Percentiles rank a stretch among this genome's conserved stretches.
These are phyloP conservation scores for Phytophthora aleatoria DNA, from an alignment of 352 stramenopile genomes.

Conservation along the genomic window DNA sequence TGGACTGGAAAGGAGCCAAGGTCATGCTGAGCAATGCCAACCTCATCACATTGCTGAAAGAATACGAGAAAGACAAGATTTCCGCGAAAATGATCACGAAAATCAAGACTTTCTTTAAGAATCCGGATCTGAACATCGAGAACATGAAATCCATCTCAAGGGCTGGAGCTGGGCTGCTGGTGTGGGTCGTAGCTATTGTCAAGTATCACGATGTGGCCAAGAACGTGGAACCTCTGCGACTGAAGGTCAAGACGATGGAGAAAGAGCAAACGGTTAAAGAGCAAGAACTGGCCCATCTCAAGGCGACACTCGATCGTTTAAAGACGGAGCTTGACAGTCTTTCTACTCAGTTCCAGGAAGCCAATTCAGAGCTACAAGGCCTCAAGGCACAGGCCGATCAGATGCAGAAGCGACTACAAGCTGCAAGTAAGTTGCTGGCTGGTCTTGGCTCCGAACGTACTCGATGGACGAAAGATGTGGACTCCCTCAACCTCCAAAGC, in stretches of 20 bases:
- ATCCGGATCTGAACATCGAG: slow-evolving; percentile 93
- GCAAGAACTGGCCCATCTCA: slow-evolving; percentile 83
- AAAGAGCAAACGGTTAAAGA: slow-evolving; percentile 94
- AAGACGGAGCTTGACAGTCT: slow-evolving; percentile 90
- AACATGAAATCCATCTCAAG: slow-evolving; percentile 95
- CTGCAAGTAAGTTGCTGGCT: slow-evolving; percentile 93
- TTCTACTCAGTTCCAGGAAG: slow-evolving; percentile 91
- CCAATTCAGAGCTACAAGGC: slow-evolving; percentile 92
- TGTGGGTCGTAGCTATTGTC: slow-evolving; percentile 95
- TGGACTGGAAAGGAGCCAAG: slow-evolving; percentile 94
- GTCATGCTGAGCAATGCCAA: slow-evolving; percentile 95
- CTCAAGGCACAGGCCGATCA: slow-evolving; percentile 93
- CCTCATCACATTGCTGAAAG: slow-evolving; percentile 91
- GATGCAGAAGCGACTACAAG: slow-evolving; percentile 94
- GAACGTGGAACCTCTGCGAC: slow-evolving; percentile 92
- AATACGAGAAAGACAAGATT: slow-evolving; percentile 97
- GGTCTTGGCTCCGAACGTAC: slow-evolving; percentile 91
- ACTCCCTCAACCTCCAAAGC: slow-evolving; percentile 81
- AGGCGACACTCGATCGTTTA: slow-evolving; percentile 84
- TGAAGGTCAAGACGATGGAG: slow-evolving; percentile 93
- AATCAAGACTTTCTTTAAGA: slow-evolving; percentile 95
- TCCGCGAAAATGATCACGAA: slow-evolving; percentile 95
- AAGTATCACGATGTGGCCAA: slow-evolving; percentile 97
- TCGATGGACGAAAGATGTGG: slow-evolving; percentile 94
- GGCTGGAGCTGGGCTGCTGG: slow-evolving; percentile 89